Evolutionary conservation across 139 green algal species (phyloP), one percentile per base, ranked within the genome.

Genomic region (Volvox africanus): DNA sequence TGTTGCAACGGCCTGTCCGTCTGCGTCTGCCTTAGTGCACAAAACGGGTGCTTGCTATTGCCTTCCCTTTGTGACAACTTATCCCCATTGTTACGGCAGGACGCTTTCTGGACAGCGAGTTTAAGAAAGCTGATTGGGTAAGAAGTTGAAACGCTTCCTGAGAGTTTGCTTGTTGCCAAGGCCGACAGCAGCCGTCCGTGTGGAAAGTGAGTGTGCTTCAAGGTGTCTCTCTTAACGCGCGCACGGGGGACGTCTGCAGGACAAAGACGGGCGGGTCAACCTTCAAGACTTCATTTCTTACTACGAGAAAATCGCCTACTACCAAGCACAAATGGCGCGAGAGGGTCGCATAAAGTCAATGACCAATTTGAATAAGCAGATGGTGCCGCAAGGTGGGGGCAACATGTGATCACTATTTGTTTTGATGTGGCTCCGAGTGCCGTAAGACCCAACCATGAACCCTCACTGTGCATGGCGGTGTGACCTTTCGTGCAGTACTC

Each of bases 241-340:
- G 62, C 17, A 17, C 17, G 62, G 62, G 19, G 17, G 65, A 30
- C 30, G 1, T 30, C 2, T 17, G 24, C 83, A 89, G 83, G 94
- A 96, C 86, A 91, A 93, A 36, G 93, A 95, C 81, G 94, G 94
- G 24, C 85, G 91, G 17, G 87, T 96, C 71, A 94, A 84, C 90
- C 80, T 96, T 55, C 89, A 93, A 67, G 93, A 94, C 20, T 93
- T 94, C 79, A 89, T 92, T 50, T 79, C 69, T 18, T 94, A 94
- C 84, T 96, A 95, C 61, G 91, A 95, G 61, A 92, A 92, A 69
- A 92, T 94, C 32, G 90, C 92, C 20, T 77, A 94, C 68, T 92
- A 93, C 90, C 92, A 94, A 79, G 83, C 87, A 19, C 90, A 93
- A 79, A 71, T 92, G 87, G 88, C 92, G 0, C 82, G 92, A 5